A percentile compares a stretch with the other conserved stretches of the same genome.
Conservation (phyloP, 179 eudicot species). For the Heliamphora pulchella region DNA sequence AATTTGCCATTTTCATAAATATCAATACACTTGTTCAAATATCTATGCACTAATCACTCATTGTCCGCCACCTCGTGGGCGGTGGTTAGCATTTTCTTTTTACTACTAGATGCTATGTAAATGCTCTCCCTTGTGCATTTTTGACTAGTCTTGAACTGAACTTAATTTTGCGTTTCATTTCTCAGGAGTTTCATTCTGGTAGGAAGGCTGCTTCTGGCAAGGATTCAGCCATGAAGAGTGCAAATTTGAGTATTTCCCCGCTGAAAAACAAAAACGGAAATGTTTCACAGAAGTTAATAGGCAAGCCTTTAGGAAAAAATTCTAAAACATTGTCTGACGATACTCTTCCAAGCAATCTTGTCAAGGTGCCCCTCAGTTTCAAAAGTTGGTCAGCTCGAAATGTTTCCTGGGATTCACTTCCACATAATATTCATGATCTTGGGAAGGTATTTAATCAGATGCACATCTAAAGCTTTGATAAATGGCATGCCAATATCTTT, state of each 20-base stretch:
- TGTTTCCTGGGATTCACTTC: conserved; percentile 49
- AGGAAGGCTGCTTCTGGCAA: conserved; percentile 20
- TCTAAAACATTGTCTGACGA: conserved; percentile 14
- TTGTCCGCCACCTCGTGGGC: no score
- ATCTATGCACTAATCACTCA: no score
- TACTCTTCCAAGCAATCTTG: conserved; percentile 18
- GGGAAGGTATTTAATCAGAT: conserved; percentile 49
- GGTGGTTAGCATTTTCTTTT: background rate
- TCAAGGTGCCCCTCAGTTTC: conserved; percentile 22
- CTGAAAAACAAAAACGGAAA: conserved; percentile 28
- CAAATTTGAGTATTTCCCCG: conserved; percentile 21
- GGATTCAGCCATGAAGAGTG: conserved; percentile 13
- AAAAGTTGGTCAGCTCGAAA: conserved; percentile 24
- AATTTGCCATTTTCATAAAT: no score
- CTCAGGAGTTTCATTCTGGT: conserved; percentile 18
- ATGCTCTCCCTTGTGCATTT: background rate
- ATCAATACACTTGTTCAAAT: no score
- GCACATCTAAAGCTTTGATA: background rate
- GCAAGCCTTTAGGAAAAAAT: conserved; percentile 22
- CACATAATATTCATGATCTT: conserved; percentile 44
- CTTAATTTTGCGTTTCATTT: background rate
- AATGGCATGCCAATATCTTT: background rate
- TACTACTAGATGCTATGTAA: background rate
- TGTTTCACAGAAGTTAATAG: conserved; percentile 22
- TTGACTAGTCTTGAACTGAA: background rate